Evolutionary conservation across 2,329 filamentous ascomycete species (phyloP), one percentile per base, ranked within the genome.

Genomic region (Penicillium sp.): DNA sequence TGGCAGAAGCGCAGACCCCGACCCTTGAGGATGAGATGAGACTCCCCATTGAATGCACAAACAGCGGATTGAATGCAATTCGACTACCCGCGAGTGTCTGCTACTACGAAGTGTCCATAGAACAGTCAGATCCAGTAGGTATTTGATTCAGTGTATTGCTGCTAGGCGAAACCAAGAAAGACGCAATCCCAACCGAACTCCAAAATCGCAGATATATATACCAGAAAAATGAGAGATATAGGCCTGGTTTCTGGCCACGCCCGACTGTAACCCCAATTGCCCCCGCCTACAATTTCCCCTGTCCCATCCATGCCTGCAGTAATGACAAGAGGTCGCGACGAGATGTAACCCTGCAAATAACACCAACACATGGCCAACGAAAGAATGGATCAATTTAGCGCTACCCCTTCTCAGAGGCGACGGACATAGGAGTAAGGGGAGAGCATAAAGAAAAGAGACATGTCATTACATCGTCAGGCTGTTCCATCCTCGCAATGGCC

Each of bases 401-500:
- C 38, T 30, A 23, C 9, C 29, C 19, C 26, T 15, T 41, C 35
- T 17, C 15, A 41, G 29, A 49, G 47, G 58, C 47, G 26, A 50
- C 38, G 51, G 26, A 5, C n/a, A 31, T 9, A 45, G 54, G 29
- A 58, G 30, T 44, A 38, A 59, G 9, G 54, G 38, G 35, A 56
- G 50, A 52, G 29, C 52, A 38, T 44, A 58, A 29, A 71, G 65
- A 67, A 69, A 69, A 50, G 13, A 56, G 54, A 58, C 30, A 68
- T 61, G 66, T 75, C 73, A 70, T 75, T 68, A 74, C 69, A 69
- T 75, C 73, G 69, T 75, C 69, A 74, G 66, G 54, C 60, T 50
- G 52, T 55, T 63, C 59, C 56, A 63, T 64, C 54, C 52, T 19
- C 38, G 56, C 57, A 56, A 59, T 48, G 51, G 58, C 57, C 44